Percentiles rank a stretch among this genome's conserved stretches.
phyloP scores from a whole-genome alignment of 2,329 filamentous ascomycete species.

The Alternaria panax region DNA sequence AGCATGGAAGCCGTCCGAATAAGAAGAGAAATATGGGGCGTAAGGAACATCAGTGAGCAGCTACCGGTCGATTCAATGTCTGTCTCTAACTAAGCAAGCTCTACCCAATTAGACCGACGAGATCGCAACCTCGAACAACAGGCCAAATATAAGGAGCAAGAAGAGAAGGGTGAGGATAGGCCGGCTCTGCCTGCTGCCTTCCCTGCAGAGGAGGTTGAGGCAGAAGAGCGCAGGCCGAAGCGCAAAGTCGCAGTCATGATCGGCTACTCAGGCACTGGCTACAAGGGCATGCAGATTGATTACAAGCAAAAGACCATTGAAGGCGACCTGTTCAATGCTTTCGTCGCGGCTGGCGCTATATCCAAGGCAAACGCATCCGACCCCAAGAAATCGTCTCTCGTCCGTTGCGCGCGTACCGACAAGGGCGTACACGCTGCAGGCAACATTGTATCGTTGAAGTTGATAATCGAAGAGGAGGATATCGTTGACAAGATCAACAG shows the following conservation, averaged over 20 bases:
- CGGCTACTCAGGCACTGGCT: slow-evolving; percentile 94
- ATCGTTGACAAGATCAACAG: slow-evolving; percentile 92
- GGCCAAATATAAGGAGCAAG: slow-evolving; percentile 48
- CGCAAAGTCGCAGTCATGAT: slow-evolving; percentile 95
- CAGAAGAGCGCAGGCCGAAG: slow-evolving; percentile 88
- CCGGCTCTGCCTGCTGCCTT: slow-evolving; percentile 67
- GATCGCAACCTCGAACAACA: slow-evolving; percentile 53
- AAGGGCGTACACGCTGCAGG: slow-evolving; percentile 97
- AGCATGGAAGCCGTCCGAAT: slow-evolving; percentile 54
- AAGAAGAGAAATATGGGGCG: slow-evolving; percentile 73
- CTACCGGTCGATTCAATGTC: slow-evolving; percentile 12
- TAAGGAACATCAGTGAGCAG: slow-evolving; percentile 68
- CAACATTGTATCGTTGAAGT: slow-evolving; percentile 92
- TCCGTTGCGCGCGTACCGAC: slow-evolving; percentile 93
- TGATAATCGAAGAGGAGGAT: slow-evolving; percentile 91
- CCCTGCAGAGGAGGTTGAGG: slow-evolving; percentile 82
- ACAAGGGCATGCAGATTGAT: slow-evolving; percentile 94
- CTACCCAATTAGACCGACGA: slow-evolving; percentile 57
- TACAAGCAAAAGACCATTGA: slow-evolving; percentile 88
- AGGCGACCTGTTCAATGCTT: slow-evolving; percentile 90
- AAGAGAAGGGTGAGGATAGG: slow-evolving; percentile 44
- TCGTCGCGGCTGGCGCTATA: slow-evolving; percentile 89
- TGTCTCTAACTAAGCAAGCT: slow-evolving; percentile 54
- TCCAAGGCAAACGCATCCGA: slow-evolving; percentile 97
- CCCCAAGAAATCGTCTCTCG: slow-evolving; percentile 92